phyloP scores from a whole-genome alignment of 2,329 filamentous ascomycete species.

The Ophiostoma himal-ulmi region DNA sequence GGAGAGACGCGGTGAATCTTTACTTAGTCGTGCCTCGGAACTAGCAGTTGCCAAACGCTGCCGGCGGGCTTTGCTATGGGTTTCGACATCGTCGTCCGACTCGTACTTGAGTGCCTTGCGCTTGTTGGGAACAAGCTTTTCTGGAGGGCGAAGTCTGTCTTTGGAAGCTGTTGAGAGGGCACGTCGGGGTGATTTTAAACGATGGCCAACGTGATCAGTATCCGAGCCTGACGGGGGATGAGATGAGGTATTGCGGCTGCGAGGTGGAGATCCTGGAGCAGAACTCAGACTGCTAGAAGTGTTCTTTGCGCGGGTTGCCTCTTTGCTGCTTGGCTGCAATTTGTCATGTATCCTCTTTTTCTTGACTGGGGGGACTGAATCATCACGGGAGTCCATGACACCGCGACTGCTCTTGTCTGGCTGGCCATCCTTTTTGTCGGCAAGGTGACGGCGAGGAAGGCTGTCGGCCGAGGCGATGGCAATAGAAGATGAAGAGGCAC shows the following conservation, averaged over 20 bases:
- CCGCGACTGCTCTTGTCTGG: constrained; percentile 20
- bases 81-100: constrained; percentile 53
- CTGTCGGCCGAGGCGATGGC: neutral
- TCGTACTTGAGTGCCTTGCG: constrained; percentile 49
- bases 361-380: constrained; percentile 37
- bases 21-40: constrained; percentile 3
- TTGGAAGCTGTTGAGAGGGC: constrained; percentile 36
- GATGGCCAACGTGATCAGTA: constrained; percentile 43
- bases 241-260: constrained; percentile 38
- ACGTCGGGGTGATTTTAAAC: constrained; percentile 39
- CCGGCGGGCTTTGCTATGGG: constrained; percentile 49
- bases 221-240: constrained; percentile 48
- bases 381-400: constrained; percentile 28
- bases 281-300: constrained; percentile 54
- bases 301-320: constrained; percentile 39
- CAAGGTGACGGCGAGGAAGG: constrained; percentile 18
- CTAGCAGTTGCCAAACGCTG: constrained; percentile 46
- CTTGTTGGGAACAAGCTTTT: constrained; percentile 46
- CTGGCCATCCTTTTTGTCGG: constrained; percentile 27
- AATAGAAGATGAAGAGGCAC: constrained; percentile 30
- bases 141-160: constrained; percentile 41
- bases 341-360: constrained; percentile 47
- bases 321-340: constrained; percentile 23
- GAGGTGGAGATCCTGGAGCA: constrained; percentile 49
- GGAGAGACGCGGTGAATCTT: constrained; percentile 25